Evolutionary conservation across 2,329 filamentous ascomycete species (phyloP), one percentile per base, ranked within the genome.

Genomic region (Beauveria brongniartii): DNA sequence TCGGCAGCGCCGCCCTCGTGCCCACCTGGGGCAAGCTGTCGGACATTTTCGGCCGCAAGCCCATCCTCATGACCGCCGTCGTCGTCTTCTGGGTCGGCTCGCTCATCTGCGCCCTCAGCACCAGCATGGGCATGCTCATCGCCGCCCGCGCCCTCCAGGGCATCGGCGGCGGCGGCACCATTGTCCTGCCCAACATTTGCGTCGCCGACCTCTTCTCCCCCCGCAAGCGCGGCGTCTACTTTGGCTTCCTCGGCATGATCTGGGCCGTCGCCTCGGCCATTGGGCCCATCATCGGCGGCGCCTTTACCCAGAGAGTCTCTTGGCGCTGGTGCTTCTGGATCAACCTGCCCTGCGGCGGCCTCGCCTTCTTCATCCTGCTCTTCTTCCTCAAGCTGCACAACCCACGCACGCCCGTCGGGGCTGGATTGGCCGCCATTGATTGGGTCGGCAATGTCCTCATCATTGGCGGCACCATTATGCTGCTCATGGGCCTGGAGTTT

Each of bases 401-500:
- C 40, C 87, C 88, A 1, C 79, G 80, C 59, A 90, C 88, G 0
- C 80, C 85, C 0, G 70, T 89, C 12, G 73, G 77, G 56, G 72
- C 85, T 55, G 88, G 88, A 0, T 74, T 91, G 5, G 79, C 82
- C 37, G 86, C 87, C 20, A 78, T 86, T 51, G 83, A 86, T 71
- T 86, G 82, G 82, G 64, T 77, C 0, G 82, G 82, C 41, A 81
- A 77, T 61, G 16, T 80, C 5, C 73, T 81, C 34, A 84, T 95
- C 69, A 82, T 92, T 26, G 89, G 88, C 47, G 90, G 88, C 22
- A 92, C 90, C 0, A 78, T 95, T 22, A 93, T 96, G 90, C 80
- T 96, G 65, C 83, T 96, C 4, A 84, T 96, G 47, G 92, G 91
- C 0, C 82, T 96, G 12, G 88, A 95, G 69, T 91, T 93, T 64